phyloP scores from a whole-genome alignment of 1,284 basidiomycete genomes.

The Malassezia globosa region DNA sequence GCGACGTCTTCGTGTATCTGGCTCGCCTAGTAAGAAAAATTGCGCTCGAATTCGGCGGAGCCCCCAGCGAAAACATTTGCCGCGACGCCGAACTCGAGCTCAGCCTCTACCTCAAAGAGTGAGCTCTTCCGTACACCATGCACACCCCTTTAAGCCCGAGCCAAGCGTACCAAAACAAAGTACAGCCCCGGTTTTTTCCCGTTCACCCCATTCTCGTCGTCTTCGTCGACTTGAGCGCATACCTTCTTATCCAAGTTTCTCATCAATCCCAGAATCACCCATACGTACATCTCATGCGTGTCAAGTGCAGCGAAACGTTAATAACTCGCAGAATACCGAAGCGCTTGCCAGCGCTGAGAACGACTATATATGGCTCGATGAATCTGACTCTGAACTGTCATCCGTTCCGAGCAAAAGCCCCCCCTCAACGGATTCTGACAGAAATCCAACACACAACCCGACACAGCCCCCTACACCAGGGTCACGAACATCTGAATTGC shows the following conservation, averaged over 20 bases:
- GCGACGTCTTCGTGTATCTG: too few relatives aligned
- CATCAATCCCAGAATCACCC: not conserved
- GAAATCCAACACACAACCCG: not conserved
- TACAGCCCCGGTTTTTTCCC: slow-evolving; percentile 3
- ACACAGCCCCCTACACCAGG: not conserved
- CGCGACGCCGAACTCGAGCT: too few relatives aligned
- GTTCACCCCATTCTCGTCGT: slow-evolving; percentile 14
- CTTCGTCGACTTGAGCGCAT: slow-evolving; percentile 7
- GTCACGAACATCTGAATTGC: not conserved
- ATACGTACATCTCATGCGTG: not conserved
- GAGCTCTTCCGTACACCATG: too few relatives aligned
- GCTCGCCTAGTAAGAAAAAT: too few relatives aligned
- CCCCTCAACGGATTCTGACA: not conserved
- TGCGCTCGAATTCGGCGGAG: too few relatives aligned
- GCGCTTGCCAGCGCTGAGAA: not conserved
- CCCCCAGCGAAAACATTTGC: too few relatives aligned
- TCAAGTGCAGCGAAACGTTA: too few relatives aligned
- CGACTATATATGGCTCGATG: not conserved
- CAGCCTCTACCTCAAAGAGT: too few relatives aligned
- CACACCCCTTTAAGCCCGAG: too few relatives aligned
- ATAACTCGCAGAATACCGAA: too few relatives aligned
- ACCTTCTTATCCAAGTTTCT: too few relatives aligned
- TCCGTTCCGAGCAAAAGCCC: slow-evolving; percentile 1
- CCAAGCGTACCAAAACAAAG: too few relatives aligned
- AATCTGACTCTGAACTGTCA: slow-evolving; percentile 2